Base-by-base conservation (phyloP, 2,329 filamentous ascomycete species). In the Xylariales sp. region DNA sequence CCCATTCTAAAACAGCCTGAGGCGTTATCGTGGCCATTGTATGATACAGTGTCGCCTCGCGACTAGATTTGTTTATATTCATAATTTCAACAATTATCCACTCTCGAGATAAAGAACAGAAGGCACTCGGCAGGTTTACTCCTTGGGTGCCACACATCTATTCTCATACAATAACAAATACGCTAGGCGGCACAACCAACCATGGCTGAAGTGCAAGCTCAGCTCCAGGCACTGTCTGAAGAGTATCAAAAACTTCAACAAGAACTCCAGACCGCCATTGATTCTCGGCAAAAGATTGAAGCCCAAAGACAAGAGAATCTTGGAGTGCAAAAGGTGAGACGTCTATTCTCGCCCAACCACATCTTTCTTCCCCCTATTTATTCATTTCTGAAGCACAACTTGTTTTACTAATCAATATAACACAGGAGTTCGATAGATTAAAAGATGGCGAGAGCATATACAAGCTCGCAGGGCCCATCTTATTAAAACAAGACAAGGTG, bases 271-370 rank as follows among this genome's bases (percentile, higher is more conserved):
- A 87, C 85, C 50, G 84, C 89, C 18, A 89, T 98, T 32, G 86
- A 90, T 52, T 92, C 93, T 9, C 89, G 94, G 70, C 94, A 99
- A 82, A 97, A 92, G 81, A 89, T 99, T 6, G 94, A 97, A 79
- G 92, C 94, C 6, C 96, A 99, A 80, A 92, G 92, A 79, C 93
- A 97, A 77, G 96, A 99, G 80, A 99, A 98, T 78, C 83, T 90
- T 56, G 90, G 91, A 16, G 96, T 99, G 9, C 90, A 97, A 79
- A 91, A 93, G 82, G 93, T 93, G 73, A 52, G 80, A 62, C 10
- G 12, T 10, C 18, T n/a, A 43, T 7, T 16, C 4, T 28, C 28
- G 18, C 16, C 8, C 14, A 12, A 14, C 39, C 2, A 14, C 10
- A 14, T 41, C 39, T 34, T 48, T 23, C 23, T 23, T 23, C 23